Evolutionary conservation across 768 basidiomycete species (phyloP).

Genomic region (Megacollybia marginata): DNA sequence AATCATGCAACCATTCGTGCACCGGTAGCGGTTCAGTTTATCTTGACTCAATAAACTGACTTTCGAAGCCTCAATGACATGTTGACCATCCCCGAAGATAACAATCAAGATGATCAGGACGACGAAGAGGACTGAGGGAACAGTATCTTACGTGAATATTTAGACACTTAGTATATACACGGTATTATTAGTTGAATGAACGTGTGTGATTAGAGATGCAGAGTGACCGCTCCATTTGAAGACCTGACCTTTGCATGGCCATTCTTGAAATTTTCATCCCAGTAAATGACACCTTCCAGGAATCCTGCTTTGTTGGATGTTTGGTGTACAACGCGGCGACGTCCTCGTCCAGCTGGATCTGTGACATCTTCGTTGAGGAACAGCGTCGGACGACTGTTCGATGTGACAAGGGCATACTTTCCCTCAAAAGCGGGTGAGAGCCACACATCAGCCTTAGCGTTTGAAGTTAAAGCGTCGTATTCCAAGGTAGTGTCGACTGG

Average conservation of each 20-base stretch:
- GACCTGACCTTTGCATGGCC: neutral
- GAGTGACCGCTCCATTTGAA: neutral
- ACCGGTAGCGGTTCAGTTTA: conserved; percentile 43
- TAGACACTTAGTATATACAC: too few species aligned
- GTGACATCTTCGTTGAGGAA: neutral
- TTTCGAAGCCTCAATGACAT: conserved; percentile 39
- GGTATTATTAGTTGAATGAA: too few species aligned
- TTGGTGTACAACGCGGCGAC: neutral
- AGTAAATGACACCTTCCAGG: neutral
- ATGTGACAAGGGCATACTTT: neutral
- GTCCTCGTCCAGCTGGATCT: neutral
- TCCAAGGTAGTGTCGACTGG: neutral
- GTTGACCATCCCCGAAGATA: conserved; percentile 31
- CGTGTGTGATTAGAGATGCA: neutral
- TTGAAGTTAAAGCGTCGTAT: neutral
- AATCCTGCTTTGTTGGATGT: neutral
- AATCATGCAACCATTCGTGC: conserved; percentile 69
- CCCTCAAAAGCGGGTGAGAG: neutral
- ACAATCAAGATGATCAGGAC: conserved; percentile 7
- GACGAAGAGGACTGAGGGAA: neutral
- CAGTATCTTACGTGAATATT: too few species aligned
- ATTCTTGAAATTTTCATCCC: neutral
- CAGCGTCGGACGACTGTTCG: neutral
- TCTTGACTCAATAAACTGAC: neutral
- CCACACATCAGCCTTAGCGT: neutral